These are phyloP conservation scores for Malus sylvestris DNA, from an alignment of 306 rosid species.

Conservation along the genomic window DNA sequence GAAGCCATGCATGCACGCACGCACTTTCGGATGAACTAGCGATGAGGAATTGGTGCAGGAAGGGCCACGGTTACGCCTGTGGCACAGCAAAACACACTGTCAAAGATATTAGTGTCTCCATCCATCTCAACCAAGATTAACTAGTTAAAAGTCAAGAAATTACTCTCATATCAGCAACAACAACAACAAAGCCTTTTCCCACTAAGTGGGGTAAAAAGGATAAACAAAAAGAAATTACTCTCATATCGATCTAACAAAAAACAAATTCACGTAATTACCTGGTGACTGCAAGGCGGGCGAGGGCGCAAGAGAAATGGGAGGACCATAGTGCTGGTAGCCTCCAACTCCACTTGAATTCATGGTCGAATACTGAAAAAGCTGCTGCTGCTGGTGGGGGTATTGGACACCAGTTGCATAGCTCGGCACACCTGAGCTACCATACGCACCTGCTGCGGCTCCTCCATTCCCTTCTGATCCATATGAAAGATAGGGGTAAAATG, in stretches of 20 bases:
- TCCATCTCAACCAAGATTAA: background rate
- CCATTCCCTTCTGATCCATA: slow-evolving; percentile 65
- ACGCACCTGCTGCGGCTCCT: slow-evolving; percentile 20
- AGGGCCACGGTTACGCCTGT: slow-evolving; percentile 94
- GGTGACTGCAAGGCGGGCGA: slow-evolving; percentile 86
- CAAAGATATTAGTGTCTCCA: slow-evolving; percentile 69
- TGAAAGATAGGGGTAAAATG: slow-evolving; percentile 68
- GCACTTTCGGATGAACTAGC: slow-evolving; percentile 41
- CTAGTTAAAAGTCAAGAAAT: background rate
- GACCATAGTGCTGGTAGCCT: slow-evolving; percentile 67
- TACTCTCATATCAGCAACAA: background rate
- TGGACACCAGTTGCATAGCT: slow-evolving; percentile 58
- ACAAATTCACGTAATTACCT: slow-evolving; percentile 28
- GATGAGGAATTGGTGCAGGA: slow-evolving; percentile 82
- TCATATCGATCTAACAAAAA: background rate
- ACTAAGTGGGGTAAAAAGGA: too few relatives aligned
- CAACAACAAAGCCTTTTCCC: too few relatives aligned
- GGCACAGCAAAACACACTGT: slow-evolving; percentile 99
- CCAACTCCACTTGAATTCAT: slow-evolving; percentile 59
- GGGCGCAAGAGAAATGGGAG: slow-evolving; percentile 87
- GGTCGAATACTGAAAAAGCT: slow-evolving; percentile 57
- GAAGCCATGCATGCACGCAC: slow-evolving; percentile 14
- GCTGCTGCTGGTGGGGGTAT: slow-evolving; percentile 64
- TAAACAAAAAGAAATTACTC: background rate
- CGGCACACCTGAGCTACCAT: slow-evolving; percentile 35